Evolutionary conservation across 352 stramenopile species (phyloP), one percentile per base, ranked within the genome.

Genomic region (Globisporangium splendens): DNA sequence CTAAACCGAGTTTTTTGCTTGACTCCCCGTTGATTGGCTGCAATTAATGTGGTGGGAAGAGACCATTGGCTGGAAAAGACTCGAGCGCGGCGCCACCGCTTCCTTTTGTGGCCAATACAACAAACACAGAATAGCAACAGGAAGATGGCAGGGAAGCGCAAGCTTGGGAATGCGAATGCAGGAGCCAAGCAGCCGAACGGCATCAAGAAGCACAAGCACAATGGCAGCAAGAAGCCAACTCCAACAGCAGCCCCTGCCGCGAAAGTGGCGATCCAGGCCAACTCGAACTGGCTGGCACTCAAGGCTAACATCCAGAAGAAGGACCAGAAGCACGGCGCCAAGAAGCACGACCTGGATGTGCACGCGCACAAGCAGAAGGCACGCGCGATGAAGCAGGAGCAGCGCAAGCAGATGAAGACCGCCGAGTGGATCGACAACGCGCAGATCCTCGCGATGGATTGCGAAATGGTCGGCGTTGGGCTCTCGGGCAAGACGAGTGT

Each of bases 381-480:
- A 15, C 84, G 81, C 48, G 68, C 82, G 44, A 66, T 72, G 22
- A 79, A 87, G 50, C 65, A 83, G 46, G 46, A 56, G 48, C 72
- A 76, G 63, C 71, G 79, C 49, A 69, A 77, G 59, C 68, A 88
- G 61, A 47, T 55, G 28, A 77, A 79, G 44, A 78, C 72, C 8
- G 74, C 75, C 54, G 66, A 89, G 56, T 92, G 83, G 85, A 88
- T 95, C 61, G 81, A 93, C 70, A 89, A 89, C 61, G 65, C 62
- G 31, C 53, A 59, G 8, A 91, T 95, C 56, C 63, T 93, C 20
- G 86, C 68, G n/a, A 93, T 95, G 82, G 86, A 95, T 81, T 95
- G 86, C 63, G 86, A 95, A 65, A 95, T 95, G 86, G 86, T 95
- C 8, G 86, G 86, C 35, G 86, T 95, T 3, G 86, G 86, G 0